Evolutionary conservation across 305 asterid species (phyloP).

Genomic region (Plantago coronopus): DNA sequence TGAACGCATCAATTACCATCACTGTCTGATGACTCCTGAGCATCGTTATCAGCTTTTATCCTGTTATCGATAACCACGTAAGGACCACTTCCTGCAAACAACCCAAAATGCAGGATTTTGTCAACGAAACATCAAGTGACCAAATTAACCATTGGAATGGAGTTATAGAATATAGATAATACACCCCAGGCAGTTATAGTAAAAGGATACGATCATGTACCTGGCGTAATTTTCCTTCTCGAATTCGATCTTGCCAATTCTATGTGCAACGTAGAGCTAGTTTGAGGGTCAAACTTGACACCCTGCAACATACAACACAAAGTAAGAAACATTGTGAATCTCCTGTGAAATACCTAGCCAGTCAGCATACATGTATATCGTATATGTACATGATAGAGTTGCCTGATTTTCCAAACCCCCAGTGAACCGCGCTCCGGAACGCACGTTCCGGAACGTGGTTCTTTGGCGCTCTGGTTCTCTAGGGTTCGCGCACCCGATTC

Average conservation of each 20-base stretch:
- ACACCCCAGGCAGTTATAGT: not conserved
- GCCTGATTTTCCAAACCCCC: too few species aligned
- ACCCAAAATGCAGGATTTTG: constrained; percentile 7
- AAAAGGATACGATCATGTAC: constrained; percentile 24
- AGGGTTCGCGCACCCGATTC: too few species aligned
- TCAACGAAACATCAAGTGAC: constrained; percentile 11
- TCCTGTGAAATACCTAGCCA: too few species aligned
- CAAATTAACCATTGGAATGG: constrained; percentile 5
- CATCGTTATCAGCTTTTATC: constrained; percentile 39
- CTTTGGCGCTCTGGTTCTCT: too few species aligned
- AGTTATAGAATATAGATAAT: not conserved
- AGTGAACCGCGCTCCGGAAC: too few species aligned
- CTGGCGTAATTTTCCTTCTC: constrained; percentile 74
- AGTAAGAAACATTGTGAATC: not conserved
- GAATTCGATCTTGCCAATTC: constrained; percentile 96
- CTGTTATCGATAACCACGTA: constrained; percentile 89
- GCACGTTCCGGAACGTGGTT: too few species aligned
- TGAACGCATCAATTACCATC: constrained; percentile 67
- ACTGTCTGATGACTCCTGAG: constrained; percentile 63
- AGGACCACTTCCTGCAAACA: constrained; percentile 78
- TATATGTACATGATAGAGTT: too few species aligned
- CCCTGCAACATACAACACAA: constrained; percentile 37
- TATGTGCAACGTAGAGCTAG: constrained; percentile 84
- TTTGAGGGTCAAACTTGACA: constrained; percentile 87
- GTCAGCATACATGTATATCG: too few species aligned